Conservation (phyloP, 2,329 filamentous ascomycete genomes). For the Exophiala phaeomuriformis region DNA sequence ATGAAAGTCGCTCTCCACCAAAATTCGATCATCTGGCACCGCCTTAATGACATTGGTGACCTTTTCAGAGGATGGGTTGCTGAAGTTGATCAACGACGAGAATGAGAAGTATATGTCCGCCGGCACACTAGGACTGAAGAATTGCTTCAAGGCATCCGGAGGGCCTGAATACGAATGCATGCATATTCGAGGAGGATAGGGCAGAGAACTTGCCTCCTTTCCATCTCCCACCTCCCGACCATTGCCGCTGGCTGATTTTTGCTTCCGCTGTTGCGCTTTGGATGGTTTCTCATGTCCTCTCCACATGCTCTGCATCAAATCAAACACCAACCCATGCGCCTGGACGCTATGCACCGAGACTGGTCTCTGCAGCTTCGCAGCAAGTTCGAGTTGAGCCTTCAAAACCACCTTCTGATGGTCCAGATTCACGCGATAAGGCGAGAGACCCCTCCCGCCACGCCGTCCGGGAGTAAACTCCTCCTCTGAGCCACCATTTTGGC, state of each 20-base stretch:
- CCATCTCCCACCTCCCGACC: slow-evolving; percentile 30
- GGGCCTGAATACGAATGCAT: slow-evolving; percentile 88
- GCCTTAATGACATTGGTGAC: slow-evolving; percentile 61
- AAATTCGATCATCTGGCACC: slow-evolving; percentile 68
- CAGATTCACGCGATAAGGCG: slow-evolving; percentile 50
- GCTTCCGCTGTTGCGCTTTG: slow-evolving; percentile 40
- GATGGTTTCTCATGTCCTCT: slow-evolving; percentile 50
- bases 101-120: slow-evolving; percentile 81
- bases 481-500: slow-evolving; percentile 32
- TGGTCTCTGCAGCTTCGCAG: slow-evolving; percentile 50
- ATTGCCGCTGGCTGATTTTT: slow-evolving; percentile 30
- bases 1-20: slow-evolving; percentile 89
- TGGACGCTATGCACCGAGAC: slow-evolving; percentile 59
- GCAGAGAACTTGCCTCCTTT: slow-evolving; percentile 38
- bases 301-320: slow-evolving; percentile 51
- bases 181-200: slow-evolving; percentile 82
- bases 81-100: slow-evolving; percentile 73
- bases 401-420: slow-evolving; percentile 53
- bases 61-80: slow-evolving; percentile 46
- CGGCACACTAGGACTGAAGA: slow-evolving; percentile 65
- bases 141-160: slow-evolving; percentile 67
- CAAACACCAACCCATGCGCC: slow-evolving; percentile 53
- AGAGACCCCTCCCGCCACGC: slow-evolving; percentile 52
- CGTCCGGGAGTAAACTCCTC: slow-evolving; percentile 50
- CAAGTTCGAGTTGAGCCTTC: slow-evolving; percentile 51